Evolutionary conservation across 192 early-diverging fungal species (phyloP).

Genomic region (Umbelopsis sp.): DNA sequence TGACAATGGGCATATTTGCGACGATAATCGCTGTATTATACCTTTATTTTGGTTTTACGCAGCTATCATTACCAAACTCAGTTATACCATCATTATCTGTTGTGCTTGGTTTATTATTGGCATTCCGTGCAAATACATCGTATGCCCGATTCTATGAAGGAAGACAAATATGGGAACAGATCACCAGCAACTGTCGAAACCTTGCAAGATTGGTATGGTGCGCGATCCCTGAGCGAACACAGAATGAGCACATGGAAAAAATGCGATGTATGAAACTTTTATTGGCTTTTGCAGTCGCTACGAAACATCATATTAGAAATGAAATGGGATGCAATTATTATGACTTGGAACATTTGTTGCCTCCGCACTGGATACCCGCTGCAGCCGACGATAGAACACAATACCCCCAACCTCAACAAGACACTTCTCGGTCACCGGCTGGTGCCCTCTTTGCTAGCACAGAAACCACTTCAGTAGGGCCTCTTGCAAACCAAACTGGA

Average conservation of each 20-base stretch:
- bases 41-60: slow-evolving; percentile 2
- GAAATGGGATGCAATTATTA: slow-evolving; percentile 62
- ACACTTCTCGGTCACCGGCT: background rate
- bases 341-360: slow-evolving; percentile 60
- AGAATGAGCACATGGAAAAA: slow-evolving; percentile 54
- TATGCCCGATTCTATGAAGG: slow-evolving; percentile 81
- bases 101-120: slow-evolving; percentile 73
- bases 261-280: slow-evolving; percentile 57
- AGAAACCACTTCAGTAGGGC: background rate
- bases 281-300: slow-evolving; percentile 53
- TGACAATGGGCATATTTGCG: slow-evolving; percentile 11
- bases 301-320: slow-evolving; percentile 60
- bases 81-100: slow-evolving; percentile 36
- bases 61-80: slow-evolving; percentile 5
- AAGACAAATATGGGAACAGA: slow-evolving; percentile 65
- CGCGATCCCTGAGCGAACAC: slow-evolving; percentile 49
- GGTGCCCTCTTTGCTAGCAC: background rate
- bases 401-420: slow-evolving; percentile 20
- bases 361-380: slow-evolving; percentile 51
- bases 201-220: slow-evolving; percentile 72
- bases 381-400: slow-evolving; percentile 38
- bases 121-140: slow-evolving; percentile 83
- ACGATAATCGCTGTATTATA: slow-evolving; percentile 9
- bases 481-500: slow-evolving; percentile 17
- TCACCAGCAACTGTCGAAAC: slow-evolving; percentile 68